Percentiles rank a stretch among this genome's conserved stretches.
Evolutionary conservation across 352 stramenopile genomes (phyloP).

Genomic region (Phytopythium helicoides): DNA sequence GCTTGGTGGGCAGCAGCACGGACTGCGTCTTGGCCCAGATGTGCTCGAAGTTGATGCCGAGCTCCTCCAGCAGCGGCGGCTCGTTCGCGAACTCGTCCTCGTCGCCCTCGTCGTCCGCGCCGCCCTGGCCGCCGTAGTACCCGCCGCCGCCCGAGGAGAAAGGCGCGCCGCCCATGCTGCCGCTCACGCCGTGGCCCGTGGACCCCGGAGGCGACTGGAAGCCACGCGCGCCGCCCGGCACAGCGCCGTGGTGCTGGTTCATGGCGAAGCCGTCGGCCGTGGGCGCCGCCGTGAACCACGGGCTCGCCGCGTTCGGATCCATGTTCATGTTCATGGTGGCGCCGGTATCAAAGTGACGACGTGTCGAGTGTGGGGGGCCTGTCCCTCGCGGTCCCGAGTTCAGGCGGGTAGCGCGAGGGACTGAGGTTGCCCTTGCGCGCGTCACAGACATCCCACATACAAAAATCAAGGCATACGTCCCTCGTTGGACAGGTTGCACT

Average conservation of each 20-base stretch:
- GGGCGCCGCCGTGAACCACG: slow-evolving; percentile 61
- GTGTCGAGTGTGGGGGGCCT: too few species aligned
- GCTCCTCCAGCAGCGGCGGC: slow-evolving; percentile 96
- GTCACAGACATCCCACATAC: too few species aligned
- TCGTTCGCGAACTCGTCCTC: slow-evolving; percentile 95
- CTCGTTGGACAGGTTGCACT: not conserved
- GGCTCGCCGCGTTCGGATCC: slow-evolving; percentile 61
- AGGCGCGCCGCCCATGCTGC: slow-evolving; percentile 19
- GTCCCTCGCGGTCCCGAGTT: too few species aligned
- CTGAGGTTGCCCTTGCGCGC: too few species aligned
- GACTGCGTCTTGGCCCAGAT: slow-evolving; percentile 97
- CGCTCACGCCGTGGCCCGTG: slow-evolving; percentile 14
- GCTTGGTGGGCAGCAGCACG: slow-evolving; percentile 92
- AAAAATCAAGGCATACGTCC: too few species aligned
- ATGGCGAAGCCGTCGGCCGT: slow-evolving; percentile 25
- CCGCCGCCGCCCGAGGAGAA: slow-evolving; percentile 21
- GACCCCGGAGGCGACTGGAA: slow-evolving; percentile 19
- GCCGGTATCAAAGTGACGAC: not conserved
- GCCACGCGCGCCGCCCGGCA: slow-evolving; percentile 1
- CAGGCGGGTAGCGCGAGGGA: too few species aligned
- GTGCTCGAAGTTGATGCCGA: slow-evolving; percentile 97
- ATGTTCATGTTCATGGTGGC: slow-evolving; percentile 75
- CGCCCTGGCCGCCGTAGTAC: slow-evolving; percentile 15
- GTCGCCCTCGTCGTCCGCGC: slow-evolving; percentile 29
- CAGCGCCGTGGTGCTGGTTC: not conserved